Evolutionary conservation across 495 filamentous ascomycete genomes (phyloP), one percentile per base, ranked within the genome.

Genomic region (Penicillium canescens): DNA sequence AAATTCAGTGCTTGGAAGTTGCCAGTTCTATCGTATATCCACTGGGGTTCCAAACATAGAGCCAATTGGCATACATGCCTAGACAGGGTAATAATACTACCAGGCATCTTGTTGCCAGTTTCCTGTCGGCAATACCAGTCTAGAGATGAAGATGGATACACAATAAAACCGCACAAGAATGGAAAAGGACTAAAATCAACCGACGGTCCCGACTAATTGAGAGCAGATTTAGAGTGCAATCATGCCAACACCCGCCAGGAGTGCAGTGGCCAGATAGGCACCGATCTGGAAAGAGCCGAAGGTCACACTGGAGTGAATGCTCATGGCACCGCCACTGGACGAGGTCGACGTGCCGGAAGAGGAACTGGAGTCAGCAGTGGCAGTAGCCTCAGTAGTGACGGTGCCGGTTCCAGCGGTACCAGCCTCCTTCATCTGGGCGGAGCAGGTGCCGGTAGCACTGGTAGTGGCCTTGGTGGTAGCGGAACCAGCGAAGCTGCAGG

Each of bases 401-500:
- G 80, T 80, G 34, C 85, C 86, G 21, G 82, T 87, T 11, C 87
- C 87, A 34, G 74, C 80, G 31, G 72, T 73, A 35, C 86, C 88
- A 20, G 85, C 89, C 65, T 87, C 68, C 40, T 70, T 73, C 49
- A 90, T 66, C 45, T 88, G 74, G 0, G 68, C 20, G 20, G 65
- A 60, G 68, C 87, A 90, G 42, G 58, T 67, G 4, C 79, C 82
- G 45, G 76, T 79, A 56, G 74, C 72, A 57, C 57, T 70, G 43
- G 73, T 65, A 31, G 75, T 78, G 11, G 69, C 66, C 40, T 80
- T 78, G 18, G 77, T 74, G 43, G 75, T 71, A 0, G 86, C 91
- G 21, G 78, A 78, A 42, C 90, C 88, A 44, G 77, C 71, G 73
- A 96, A 98, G 73, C 84, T 77, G 67, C 94, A 98, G 24, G 91